Percentiles rank a stretch among this genome's conserved stretches.
Conservation (phyloP, 2,329 filamentous ascomycete species). For the Penicillium sp. region DNA sequence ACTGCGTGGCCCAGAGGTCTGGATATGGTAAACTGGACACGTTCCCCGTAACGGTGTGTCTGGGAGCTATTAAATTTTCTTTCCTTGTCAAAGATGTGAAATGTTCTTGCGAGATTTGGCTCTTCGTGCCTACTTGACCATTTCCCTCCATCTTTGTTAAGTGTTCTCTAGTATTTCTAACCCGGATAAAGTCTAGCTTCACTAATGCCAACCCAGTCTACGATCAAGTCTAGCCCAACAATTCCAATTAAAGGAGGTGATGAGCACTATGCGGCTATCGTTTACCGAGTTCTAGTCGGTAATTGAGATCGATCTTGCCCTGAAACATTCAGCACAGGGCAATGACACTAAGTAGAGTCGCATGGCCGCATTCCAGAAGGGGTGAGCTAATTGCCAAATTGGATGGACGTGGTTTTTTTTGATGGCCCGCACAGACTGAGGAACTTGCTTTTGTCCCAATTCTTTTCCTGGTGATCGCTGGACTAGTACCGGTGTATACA, state of each 20-base stretch:
- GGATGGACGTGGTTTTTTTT: background rate
- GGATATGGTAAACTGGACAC: background rate
- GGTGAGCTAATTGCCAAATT: background rate
- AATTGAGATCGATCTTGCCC: background rate
- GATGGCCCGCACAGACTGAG: background rate
- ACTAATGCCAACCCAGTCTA: too few relatives aligned
- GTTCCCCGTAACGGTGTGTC: background rate
- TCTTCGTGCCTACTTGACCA: too few relatives aligned
- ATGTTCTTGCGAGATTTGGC: background rate
- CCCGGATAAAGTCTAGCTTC: too few relatives aligned
- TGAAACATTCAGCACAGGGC: background rate
- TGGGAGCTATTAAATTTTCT: too few relatives aligned
- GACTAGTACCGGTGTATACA: background rate
- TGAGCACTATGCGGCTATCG: background rate
- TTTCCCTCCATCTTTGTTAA: too few relatives aligned
- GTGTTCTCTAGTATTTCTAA: too few relatives aligned
- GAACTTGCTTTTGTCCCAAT: background rate
- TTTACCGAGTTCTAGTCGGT: background rate
- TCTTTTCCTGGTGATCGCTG: background rate
- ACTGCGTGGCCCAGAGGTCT: background rate
- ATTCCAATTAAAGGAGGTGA: background rate
- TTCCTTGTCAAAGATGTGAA: too few relatives aligned
- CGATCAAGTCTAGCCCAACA: background rate
- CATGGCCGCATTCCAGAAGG: constrained; percentile 6
- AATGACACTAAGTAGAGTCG: constrained; percentile 1